Evolutionary conservation across 1,139 yeast genomes (phyloP).

Genomic region (Groenewaldozyma sp.): DNA sequence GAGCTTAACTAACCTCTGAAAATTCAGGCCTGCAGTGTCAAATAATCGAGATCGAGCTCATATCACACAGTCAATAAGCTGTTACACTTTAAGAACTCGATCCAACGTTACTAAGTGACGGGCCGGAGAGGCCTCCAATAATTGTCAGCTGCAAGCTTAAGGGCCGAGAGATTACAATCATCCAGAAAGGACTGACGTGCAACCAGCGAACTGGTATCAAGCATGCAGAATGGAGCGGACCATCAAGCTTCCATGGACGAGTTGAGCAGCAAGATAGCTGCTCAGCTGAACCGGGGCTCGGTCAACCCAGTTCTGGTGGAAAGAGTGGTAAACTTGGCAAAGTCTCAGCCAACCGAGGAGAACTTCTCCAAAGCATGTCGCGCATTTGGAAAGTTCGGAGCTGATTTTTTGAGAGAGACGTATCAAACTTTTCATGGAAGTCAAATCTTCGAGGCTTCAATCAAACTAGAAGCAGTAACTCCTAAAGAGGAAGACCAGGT

Average conservation of each 20-base stretch:
- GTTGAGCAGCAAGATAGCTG: constrained; percentile 19
- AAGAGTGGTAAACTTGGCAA: constrained; percentile 21
- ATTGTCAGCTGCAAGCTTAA: no score
- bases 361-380: constrained; percentile 23
- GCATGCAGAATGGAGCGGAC: not conserved
- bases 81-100: not conserved
- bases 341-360: constrained; percentile 11
- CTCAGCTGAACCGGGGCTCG: constrained; percentile 21
- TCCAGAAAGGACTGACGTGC: no score
- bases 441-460: no score
- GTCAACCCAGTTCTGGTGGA: constrained; percentile 20
- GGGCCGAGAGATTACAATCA: no score
- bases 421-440: constrained; percentile 12
- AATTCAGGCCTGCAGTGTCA: no score
- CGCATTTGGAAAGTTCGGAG: constrained; percentile 25
- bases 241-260: constrained; percentile 11
- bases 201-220: no score
- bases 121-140: no score
- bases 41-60: no score
- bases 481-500: constrained; percentile 1
- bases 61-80: no score
- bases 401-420: constrained; percentile 17
- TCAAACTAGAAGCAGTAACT: not conserved
- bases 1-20: no score
- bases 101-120: not conserved